These are phyloP conservation scores for Gentiana dahurica DNA, from an alignment of 257 asterid species.

Conservation along the genomic window DNA sequence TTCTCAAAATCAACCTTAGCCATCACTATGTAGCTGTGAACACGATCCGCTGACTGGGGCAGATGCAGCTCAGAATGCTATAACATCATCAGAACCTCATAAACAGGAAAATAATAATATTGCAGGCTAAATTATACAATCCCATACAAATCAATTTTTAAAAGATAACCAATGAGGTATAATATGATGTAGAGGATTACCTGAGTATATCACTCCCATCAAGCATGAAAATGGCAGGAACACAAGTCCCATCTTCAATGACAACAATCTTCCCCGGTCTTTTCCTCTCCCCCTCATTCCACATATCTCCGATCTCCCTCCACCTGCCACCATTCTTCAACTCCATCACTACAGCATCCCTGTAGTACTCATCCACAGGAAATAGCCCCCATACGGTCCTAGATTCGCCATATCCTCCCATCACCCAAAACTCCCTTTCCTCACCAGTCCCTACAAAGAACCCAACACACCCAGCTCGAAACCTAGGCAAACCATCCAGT, in stretches of 20 bases:
- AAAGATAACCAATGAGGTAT: no score
- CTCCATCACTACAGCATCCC: conserved; percentile 82
- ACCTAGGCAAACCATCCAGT: conserved; percentile 84
- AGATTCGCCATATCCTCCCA: conserved; percentile 94
- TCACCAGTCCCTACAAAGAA: conserved; percentile 43
- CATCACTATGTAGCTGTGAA: no score
- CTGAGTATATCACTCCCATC: conserved; percentile 62
- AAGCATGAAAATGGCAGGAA: conserved; percentile 68
- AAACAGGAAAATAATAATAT: no score
- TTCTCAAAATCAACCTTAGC: no score
- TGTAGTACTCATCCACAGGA: conserved; percentile 83
- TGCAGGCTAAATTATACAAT: no score
- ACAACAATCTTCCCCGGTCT: conserved; percentile 70
- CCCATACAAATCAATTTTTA: no score
- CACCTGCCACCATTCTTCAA: conserved; percentile 56
- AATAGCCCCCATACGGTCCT: conserved; percentile 75
- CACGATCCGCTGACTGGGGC: no score
- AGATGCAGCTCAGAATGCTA: no score
- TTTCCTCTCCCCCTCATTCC: conserved; percentile 87
- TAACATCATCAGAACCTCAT: no score
- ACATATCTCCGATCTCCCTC: conserved; percentile 93
- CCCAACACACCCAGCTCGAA: conserved; percentile 91
- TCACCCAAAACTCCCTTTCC: conserved; percentile 81
- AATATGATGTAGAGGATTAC: conserved; percentile 16
- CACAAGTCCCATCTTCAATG: conserved; percentile 35